Conservation (phyloP, 352 stramenopile species). For the Phytopythium ostracodes region DNA sequence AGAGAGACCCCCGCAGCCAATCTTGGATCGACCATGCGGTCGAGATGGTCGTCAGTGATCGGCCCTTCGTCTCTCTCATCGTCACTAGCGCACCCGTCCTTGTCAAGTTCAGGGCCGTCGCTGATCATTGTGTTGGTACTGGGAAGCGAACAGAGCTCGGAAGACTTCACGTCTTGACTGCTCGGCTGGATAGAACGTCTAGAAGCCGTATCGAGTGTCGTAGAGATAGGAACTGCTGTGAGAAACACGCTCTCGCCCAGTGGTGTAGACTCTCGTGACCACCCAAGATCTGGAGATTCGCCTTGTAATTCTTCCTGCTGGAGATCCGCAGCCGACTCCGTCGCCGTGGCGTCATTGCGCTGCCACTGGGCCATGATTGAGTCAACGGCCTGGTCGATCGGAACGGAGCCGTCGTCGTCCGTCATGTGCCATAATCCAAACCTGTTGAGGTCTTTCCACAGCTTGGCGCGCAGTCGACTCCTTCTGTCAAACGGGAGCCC, state of each 20-base stretch:
- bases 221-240: not conserved
- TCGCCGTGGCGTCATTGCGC: not conserved
- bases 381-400: slow-evolving; percentile 43
- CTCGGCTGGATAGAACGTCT: too few species aligned
- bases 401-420: slow-evolving; percentile 18
- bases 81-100: not conserved
- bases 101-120: not conserved
- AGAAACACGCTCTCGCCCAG: not conserved
- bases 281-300: not conserved
- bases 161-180: not conserved
- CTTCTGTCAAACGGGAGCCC: slow-evolving; percentile 26
- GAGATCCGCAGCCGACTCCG: not conserved
- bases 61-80: not conserved
- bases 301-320: not conserved
- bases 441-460: slow-evolving; percentile 51
- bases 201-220: not conserved
- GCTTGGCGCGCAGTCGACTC: slow-evolving; percentile 34
- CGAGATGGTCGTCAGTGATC: not conserved
- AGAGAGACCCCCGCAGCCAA: slow-evolving; percentile 2
- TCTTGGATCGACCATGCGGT: not conserved
- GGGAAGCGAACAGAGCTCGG: not conserved
- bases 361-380: slow-evolving; percentile 60
- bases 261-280: not conserved
- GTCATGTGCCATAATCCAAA: slow-evolving; percentile 57
- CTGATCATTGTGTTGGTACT: not conserved